Percentiles rank a stretch among this genome's conserved stretches.
These are phyloP conservation scores for Hyphopichia homilentoma DNA, from an alignment of 805 yeast genomes.

Conservation along the genomic window DNA sequence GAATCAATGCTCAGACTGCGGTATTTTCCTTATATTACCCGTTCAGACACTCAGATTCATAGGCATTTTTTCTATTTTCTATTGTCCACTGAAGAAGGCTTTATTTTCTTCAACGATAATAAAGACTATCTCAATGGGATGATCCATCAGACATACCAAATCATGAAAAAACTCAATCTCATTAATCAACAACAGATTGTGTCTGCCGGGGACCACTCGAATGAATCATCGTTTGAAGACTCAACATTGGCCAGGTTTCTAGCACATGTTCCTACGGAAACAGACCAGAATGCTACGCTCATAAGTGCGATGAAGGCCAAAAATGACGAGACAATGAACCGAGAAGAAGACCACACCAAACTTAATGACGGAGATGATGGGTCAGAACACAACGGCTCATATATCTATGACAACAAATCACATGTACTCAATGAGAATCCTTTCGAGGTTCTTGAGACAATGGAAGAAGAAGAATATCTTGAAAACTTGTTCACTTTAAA, in stretches of 20 bases:
- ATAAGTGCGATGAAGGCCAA: slow-evolving; percentile 1
- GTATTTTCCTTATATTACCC: slow-evolving; percentile 22
- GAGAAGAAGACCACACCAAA: not conserved
- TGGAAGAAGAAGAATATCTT: not conserved
- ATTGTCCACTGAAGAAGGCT: slow-evolving; percentile 78
- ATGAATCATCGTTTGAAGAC: not conserved
- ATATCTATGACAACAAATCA: no score
- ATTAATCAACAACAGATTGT: not conserved
- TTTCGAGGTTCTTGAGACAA: no score
- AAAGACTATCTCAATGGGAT: slow-evolving; percentile 39
- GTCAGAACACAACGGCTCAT: no score
- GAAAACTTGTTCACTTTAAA: slow-evolving; percentile 37
- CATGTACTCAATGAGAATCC: not conserved
- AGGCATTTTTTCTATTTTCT: slow-evolving; percentile 70
- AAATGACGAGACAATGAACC: not conserved
- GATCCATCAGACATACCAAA: slow-evolving; percentile 12
- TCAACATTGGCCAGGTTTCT: not conserved
- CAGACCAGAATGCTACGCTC: not conserved
- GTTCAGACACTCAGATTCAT: not conserved
- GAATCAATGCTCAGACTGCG: slow-evolving; percentile 33
- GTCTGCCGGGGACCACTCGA: not conserved
- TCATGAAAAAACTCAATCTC: slow-evolving; percentile 9
- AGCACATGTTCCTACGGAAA: not conserved
- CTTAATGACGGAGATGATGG: slow-evolving; percentile 1
- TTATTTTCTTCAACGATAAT: slow-evolving; percentile 46